A percentile compares a stretch with the other conserved stretches of the same genome.
These are phyloP conservation scores for Schizothecium vesticola DNA, from an alignment of 495 filamentous ascomycete species.

Conservation along the genomic window DNA sequence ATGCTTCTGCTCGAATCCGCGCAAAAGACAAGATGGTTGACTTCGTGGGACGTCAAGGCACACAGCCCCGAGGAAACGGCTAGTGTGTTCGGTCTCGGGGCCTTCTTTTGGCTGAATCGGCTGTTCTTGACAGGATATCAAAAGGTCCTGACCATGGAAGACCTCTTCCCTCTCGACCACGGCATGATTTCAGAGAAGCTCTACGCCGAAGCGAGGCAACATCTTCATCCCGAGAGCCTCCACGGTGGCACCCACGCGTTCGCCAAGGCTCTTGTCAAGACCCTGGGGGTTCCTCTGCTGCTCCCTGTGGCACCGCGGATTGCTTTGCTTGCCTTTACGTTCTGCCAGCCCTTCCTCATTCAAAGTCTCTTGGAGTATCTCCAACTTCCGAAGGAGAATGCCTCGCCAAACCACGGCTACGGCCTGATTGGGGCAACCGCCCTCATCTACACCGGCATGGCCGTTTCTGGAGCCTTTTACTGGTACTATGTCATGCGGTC, in stretches of 20 bases:
- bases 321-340: conserved; percentile 43
- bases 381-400: conserved; percentile 34
- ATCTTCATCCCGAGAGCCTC: conserved; percentile 11
- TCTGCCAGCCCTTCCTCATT: conserved; percentile 62
- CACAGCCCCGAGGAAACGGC: conserved; percentile 55
- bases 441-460: conserved; percentile 28
- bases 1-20: conserved; percentile 50
- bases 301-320: conserved; percentile 30
- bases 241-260: conserved; percentile 14
- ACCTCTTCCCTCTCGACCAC: conserved; percentile 22
- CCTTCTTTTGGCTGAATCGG: conserved; percentile 23
- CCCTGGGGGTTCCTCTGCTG: conserved; percentile 25
- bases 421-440: conserved; percentile 33
- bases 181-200: conserved; percentile 26
- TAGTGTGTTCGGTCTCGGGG: conserved; percentile 32
- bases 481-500: conserved; percentile 54
- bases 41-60: conserved; percentile 16
- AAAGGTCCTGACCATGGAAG: conserved; percentile 15
- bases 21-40: conserved; percentile 44
- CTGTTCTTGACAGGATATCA: conserved; percentile 20
- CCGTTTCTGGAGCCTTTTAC: conserved; percentile 43
- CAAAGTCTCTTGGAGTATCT: conserved; percentile 46
- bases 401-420: conserved; percentile 36
- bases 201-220: background rate
- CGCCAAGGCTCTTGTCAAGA: conserved; percentile 13